Conservation (phyloP, 352 stramenopile species). For the Albugo laibachii region DNA sequence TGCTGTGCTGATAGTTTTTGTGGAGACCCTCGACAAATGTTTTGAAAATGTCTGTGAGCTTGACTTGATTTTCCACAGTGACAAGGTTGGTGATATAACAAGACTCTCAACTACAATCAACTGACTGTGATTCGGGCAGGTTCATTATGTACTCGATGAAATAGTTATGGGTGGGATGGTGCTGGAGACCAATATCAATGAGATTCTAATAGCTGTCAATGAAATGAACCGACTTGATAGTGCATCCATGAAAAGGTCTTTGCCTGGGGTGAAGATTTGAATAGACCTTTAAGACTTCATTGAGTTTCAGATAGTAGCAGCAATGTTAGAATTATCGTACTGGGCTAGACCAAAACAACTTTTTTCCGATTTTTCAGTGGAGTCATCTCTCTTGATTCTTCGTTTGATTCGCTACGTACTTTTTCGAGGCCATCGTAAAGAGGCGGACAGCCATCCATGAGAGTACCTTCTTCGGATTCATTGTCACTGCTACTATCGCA, state of each 20-base stretch:
- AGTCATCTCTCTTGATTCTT: neutral
- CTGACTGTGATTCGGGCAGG: constrained; percentile 6
- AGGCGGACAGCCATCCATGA: too few species aligned
- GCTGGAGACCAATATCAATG: constrained; percentile 97
- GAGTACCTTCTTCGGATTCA: too few species aligned
- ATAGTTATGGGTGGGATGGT: constrained; percentile 99
- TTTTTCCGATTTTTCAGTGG: neutral
- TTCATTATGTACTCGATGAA: constrained; percentile 95
- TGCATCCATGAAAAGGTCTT: constrained; percentile 51
- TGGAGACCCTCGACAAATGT: constrained; percentile 95
- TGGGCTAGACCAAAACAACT: neutral
- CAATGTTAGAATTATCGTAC: neutral
- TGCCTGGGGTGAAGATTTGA: constrained; percentile 33
- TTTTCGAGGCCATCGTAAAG: neutral
- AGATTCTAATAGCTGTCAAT: constrained; percentile 92
- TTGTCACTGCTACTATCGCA: too few species aligned
- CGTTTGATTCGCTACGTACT: neutral
- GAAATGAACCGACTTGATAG: constrained; percentile 92
- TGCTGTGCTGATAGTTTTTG: constrained; percentile 64
- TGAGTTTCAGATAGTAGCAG: neutral
- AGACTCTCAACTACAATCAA: neutral
- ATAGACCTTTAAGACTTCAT: neutral
- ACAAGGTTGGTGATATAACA: constrained; percentile 45
- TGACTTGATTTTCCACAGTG: constrained; percentile 98
- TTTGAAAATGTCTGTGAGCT: constrained; percentile 99